phyloP scores from a whole-genome alignment of 768 basidiomycete species.

The Chalciporus chontae region DNA sequence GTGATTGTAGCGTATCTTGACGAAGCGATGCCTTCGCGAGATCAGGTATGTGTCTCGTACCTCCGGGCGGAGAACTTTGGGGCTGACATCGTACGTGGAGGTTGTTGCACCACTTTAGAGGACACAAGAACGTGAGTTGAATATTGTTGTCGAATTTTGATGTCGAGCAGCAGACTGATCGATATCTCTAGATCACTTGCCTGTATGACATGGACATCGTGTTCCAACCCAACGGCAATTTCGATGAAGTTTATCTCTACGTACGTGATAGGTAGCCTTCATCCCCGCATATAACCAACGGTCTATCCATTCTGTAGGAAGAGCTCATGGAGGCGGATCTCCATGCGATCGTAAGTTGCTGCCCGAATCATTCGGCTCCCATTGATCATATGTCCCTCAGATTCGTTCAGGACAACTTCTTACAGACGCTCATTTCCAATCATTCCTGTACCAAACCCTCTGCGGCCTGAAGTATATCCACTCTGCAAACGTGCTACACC shows the following conservation, averaged over 20 bases:
- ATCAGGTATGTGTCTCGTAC: constrained; percentile 59
- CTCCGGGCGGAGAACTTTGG: not conserved
- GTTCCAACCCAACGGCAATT: constrained; percentile 85
- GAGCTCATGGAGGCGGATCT: constrained; percentile 99
- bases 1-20: constrained; percentile 73
- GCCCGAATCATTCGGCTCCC: not conserved
- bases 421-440: constrained; percentile 90
- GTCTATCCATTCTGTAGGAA: constrained; percentile 52
- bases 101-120: constrained; percentile 94
- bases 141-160: constrained; percentile 22
- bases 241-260: constrained; percentile 95
- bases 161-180: constrained; percentile 5
- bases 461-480: constrained; percentile 99
- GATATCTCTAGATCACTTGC: constrained; percentile 75
- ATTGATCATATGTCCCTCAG: constrained; percentile 35
- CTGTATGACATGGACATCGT: constrained; percentile 99
- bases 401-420: constrained; percentile 85
- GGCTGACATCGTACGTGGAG: constrained; percentile 38
- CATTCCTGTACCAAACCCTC: constrained; percentile 97
- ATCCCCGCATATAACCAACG: not conserved
- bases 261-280: constrained; percentile 40
- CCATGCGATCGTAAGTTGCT: constrained; percentile 81
- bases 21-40: constrained; percentile 94
- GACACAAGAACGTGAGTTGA: constrained; percentile 87
- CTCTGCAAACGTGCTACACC: constrained; percentile 95